Evolutionary conservation across 805 yeast species (phyloP).

Genomic region (Yamadazyma sp.): DNA sequence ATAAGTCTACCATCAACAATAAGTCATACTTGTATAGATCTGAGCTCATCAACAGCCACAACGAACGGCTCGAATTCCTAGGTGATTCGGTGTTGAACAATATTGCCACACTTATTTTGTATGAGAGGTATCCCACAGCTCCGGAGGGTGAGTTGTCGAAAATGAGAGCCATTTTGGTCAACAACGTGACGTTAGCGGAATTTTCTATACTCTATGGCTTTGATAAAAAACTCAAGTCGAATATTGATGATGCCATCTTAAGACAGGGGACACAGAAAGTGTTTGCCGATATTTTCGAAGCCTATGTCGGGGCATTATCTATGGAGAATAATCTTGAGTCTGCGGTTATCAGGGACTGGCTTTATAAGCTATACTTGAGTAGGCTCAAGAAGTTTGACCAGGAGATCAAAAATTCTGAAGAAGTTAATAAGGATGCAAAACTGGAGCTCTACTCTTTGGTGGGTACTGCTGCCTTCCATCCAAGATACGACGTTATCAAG

Average conservation of each 20-base stretch:
- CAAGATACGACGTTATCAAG: conserved; percentile 52
- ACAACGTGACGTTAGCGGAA: conserved; percentile 67
- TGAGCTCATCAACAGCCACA: conserved; percentile 63
- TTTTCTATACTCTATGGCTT: conserved; percentile 72
- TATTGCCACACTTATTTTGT: conserved; percentile 68
- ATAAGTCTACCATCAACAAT: conserved; percentile 68
- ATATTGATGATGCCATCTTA: conserved; percentile 46
- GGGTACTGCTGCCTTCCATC: conserved; percentile 69
- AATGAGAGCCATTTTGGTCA: conserved; percentile 67
- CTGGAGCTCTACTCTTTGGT: conserved; percentile 72
- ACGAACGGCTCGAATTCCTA: conserved; percentile 85
- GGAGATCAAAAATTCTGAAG: conserved; percentile 33
- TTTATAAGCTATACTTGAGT: conserved; percentile 50
- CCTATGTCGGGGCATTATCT: conserved; percentile 84
- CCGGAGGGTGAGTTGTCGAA: conserved; percentile 80
- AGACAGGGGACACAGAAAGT: conserved; percentile 63
- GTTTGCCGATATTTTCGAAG: conserved; percentile 89
- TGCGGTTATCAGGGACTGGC: conserved; percentile 55
- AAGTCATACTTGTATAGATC: conserved; percentile 53
- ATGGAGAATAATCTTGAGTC: conserved; percentile 54
- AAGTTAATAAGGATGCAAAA: conserved; percentile 67
- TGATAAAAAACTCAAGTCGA: conserved; percentile 52
- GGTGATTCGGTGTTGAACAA: conserved; percentile 85
- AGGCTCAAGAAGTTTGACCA: conserved; percentile 32
- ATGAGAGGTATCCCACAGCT: conserved; percentile 61